A percentile compares a stretch with the other conserved stretches of the same genome.
phyloP scores from a whole-genome alignment of 805 yeast species.

The Saccharomycopsis synnaedendra region DNA sequence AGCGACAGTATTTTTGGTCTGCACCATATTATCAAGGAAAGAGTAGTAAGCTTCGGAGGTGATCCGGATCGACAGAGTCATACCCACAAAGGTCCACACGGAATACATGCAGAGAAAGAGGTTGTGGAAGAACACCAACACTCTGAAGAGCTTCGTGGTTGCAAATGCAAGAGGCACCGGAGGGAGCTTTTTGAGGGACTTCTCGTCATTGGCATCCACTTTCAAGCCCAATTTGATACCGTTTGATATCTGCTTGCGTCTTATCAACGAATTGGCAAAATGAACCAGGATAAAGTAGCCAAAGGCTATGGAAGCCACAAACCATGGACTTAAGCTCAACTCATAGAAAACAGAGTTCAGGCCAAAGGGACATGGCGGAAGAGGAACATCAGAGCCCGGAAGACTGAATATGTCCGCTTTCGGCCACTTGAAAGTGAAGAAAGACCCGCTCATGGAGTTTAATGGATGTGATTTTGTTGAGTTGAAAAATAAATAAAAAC shows the following conservation, averaged over 20 bases:
- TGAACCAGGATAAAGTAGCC: constrained; percentile 51
- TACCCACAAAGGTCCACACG: constrained; percentile 61
- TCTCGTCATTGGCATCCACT: constrained; percentile 18
- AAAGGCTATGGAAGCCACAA: constrained; percentile 47
- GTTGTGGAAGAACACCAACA: constrained; percentile 50
- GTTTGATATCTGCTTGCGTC: constrained; percentile 29
- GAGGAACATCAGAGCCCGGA: constrained; percentile 2
- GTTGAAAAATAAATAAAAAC: no score
- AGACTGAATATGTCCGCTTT: constrained; percentile 4
- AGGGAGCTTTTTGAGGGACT: constrained; percentile 27
- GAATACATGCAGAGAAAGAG: constrained; percentile 53
- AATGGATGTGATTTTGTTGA: no score
- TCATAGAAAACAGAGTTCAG: constrained; percentile 2
- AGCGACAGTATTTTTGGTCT: background rate
- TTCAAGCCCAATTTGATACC: constrained; percentile 4
- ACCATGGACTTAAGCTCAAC: constrained; percentile 17
- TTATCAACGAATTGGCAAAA: constrained; percentile 34
- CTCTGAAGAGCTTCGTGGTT: constrained; percentile 32
- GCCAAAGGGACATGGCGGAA: constrained; percentile 10
- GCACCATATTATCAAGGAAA: constrained; percentile 5
- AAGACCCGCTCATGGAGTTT: background rate
- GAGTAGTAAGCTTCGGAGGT: constrained; percentile 23
- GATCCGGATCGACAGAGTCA: constrained; percentile 39
- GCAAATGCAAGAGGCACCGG: constrained; percentile 45
- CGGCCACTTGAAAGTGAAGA: constrained; percentile 7